These are phyloP conservation scores for Arachis monticola DNA, from an alignment of 331 rosid genomes.

Conservation along the genomic window DNA sequence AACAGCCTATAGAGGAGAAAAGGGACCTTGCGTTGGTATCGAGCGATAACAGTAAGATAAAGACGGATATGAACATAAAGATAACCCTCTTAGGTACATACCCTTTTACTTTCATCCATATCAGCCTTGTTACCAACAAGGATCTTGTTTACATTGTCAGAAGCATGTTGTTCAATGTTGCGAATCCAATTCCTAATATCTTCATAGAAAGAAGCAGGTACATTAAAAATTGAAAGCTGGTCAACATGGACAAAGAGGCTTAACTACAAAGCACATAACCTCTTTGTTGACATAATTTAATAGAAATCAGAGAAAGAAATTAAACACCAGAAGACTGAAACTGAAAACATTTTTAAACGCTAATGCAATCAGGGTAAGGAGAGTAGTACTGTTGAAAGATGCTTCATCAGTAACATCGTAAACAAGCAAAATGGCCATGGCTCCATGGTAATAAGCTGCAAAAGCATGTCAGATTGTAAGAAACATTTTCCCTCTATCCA, in stretches of 20 bases:
- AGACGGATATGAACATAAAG: constrained; percentile 17
- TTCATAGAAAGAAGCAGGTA: constrained; percentile 35
- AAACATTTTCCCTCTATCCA: constrained; percentile 4
- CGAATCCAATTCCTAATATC: constrained; percentile 81
- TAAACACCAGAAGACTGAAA: background rate
- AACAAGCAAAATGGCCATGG: constrained; percentile 81
- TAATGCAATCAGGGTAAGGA: constrained; percentile 31
- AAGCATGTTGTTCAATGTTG: constrained; percentile 85
- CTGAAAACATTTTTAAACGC: constrained; percentile 2
- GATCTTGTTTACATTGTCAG: constrained; percentile 75
- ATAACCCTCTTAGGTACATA: constrained; percentile 38
- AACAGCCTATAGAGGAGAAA: constrained; percentile 56
- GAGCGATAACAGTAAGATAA: constrained; percentile 9
- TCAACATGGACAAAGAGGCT: constrained; percentile 4
- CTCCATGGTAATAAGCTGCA: constrained; percentile 85
- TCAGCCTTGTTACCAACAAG: constrained; percentile 88
- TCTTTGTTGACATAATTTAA: constrained; percentile 18
- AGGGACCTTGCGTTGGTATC: constrained; percentile 19
- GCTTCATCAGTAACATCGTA: constrained; percentile 85
- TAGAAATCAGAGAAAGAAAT: constrained; percentile 7
- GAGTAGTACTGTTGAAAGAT: constrained; percentile 66
- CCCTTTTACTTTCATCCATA: constrained; percentile 85
- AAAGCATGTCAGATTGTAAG: constrained; percentile 33
- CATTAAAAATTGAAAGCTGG: background rate
- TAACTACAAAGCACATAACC: background rate